These are phyloP conservation scores for Rhododendron kiyosumense DNA, from an alignment of 148 eudicot species.

Conservation along the genomic window DNA sequence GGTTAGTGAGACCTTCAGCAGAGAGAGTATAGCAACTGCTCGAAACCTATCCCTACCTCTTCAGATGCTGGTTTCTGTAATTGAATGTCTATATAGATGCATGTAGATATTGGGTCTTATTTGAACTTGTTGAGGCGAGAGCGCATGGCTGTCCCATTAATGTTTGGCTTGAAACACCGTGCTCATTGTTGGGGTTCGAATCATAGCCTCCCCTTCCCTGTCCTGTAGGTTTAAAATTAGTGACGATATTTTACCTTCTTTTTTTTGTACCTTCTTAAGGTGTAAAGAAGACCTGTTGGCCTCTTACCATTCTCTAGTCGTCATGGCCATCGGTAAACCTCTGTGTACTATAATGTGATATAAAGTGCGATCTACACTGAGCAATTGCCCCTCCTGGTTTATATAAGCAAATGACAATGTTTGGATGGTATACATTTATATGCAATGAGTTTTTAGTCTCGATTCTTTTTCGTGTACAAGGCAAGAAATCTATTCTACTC, in stretches of 20 bases:
- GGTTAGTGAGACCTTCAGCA: constrained; percentile 30
- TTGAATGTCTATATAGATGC: neutral
- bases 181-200: neutral
- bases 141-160: neutral
- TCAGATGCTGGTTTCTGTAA: neutral
- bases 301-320: neutral
- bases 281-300: neutral
- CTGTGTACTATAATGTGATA: neutral
- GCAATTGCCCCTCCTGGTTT: neutral
- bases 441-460: neutral
- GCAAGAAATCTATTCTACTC: neutral
- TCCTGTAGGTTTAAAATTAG: neutral
- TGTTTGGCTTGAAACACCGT: neutral
- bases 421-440: neutral
- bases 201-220: neutral
- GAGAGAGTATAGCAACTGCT: constrained; percentile 22
- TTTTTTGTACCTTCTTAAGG: neutral
- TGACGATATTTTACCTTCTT: neutral
- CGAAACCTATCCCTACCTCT: constrained; percentile 13
- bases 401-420: neutral
- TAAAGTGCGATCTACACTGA: neutral
- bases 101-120: neutral
- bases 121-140: neutral
- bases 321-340: neutral
- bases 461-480: neutral